Base-by-base conservation (phyloP, 257 asterid genomes). In the Fraxinus excelsior region DNA sequence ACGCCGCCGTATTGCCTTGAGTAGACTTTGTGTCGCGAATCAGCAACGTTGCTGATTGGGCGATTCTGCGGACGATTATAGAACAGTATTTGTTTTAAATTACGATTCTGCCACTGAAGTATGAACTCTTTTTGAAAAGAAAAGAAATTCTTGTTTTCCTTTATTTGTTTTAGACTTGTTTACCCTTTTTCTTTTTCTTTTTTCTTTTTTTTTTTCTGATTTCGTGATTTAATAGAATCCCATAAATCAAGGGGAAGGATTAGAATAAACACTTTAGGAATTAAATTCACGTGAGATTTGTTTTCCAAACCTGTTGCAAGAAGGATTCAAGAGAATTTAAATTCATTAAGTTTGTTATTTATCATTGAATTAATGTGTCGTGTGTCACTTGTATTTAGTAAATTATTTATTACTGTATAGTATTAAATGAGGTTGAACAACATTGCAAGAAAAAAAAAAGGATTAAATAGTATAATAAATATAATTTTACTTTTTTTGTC, bases 91-190 rank as follows among this genome's bases (percentile, higher is more conserved):
- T 56, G 40, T 1, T n/a, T 0, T 1, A 29, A 79, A 56, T 79
- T 73, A 71, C 94, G 64, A 5, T 51, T 40, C 1, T 77, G 81
- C 87, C 94, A 86, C 91, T 79, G 49, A 42, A 12, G 16, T 42
- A 11, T 14, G 13, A 40, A 2, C 46, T 11, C 14, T 42, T 42
- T 7, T 42, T 0, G 4, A 40, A 42, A 42, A 42, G 82, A 71
- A 40, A 42, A 42, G 82, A 71, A 9, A 23, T 49, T 23, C 18
- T 29, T 14, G 16, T 74, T 68, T 40, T 19, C 26, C 44, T 32
- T 53, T 21, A 53, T 68, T 69, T 65, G 40, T 31, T 23, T 23
- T 29, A 25, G 13, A 73, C 62, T 78, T 65, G 56, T 16, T 31
- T 23, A 2, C 78, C 44, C 7, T 78, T 21, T 23, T 26, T 13